A percentile compares a stretch with the other conserved stretches of the same genome.
phyloP scores from a whole-genome alignment of 331 rosid genomes.

The Dryas integrifolia region DNA sequence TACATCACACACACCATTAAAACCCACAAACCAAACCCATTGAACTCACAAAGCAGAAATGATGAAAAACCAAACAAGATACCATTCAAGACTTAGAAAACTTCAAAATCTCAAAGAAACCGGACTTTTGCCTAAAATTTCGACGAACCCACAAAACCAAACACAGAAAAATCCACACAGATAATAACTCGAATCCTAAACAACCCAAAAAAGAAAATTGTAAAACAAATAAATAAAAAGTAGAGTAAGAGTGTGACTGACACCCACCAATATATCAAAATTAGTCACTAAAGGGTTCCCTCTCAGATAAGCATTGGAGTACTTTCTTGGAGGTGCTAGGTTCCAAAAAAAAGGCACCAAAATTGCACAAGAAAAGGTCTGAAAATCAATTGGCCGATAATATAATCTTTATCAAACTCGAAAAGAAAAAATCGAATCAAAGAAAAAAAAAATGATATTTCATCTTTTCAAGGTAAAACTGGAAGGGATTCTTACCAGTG shows the following conservation, averaged over 20 bases:
- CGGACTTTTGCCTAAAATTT: not conserved
- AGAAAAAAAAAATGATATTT: not conserved
- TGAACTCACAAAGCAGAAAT: constrained; percentile 9
- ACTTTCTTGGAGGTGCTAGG: not conserved
- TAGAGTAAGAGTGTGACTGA: not conserved
- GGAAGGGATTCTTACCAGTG: constrained; percentile 15
- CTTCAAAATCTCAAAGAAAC: not conserved
- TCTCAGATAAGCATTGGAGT: not conserved
- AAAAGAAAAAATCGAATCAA: not conserved
- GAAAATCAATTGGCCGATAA: not conserved
- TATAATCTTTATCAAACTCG: not conserved
- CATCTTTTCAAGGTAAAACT: not conserved
- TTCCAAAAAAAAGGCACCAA: not conserved
- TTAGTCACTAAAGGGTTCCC: not conserved
- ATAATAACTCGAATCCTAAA: not conserved
- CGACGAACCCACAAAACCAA: not conserved
- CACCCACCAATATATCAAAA: not conserved
- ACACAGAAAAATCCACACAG: not conserved
- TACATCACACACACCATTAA: not conserved
- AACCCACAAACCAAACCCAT: not conserved
- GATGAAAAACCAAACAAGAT: not conserved
- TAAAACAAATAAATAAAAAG: not conserved
- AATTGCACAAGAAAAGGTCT: not conserved
- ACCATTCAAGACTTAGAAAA: not conserved
- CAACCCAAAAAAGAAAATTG: not conserved